Evolutionary conservation across 805 yeast species (phyloP).

Genomic region (Tetrapisispora phaffii): DNA sequence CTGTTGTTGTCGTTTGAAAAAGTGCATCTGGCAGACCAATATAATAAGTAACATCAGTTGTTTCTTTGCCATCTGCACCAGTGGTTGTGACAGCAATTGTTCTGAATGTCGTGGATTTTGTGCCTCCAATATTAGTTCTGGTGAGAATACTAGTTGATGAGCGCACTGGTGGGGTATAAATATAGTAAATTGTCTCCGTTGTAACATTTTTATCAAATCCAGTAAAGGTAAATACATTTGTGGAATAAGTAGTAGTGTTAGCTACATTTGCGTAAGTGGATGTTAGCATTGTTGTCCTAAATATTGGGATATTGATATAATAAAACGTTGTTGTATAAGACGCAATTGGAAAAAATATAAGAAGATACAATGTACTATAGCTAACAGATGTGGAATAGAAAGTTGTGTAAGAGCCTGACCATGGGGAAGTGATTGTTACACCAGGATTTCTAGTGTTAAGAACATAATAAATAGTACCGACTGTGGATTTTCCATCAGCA

Average conservation of each 20-base stretch:
- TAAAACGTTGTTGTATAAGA: neutral
- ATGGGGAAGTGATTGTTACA: conserved; percentile 1
- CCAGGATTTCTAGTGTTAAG: neutral
- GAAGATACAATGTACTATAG: neutral
- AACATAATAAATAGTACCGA: neutral
- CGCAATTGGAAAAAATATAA: neutral
- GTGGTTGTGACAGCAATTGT: neutral
- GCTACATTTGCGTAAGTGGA: conserved; percentile 1
- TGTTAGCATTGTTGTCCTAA: neutral
- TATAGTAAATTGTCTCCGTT: conserved; percentile 7
- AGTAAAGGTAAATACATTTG: conserved; percentile 5
- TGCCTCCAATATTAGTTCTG: neutral
- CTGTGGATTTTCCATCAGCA: neutral
- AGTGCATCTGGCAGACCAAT: neutral
- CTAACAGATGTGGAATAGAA: neutral
- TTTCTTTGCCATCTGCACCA: neutral
- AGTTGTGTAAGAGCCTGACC: conserved; percentile 4
- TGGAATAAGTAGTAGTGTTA: conserved; percentile 4
- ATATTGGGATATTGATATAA: neutral
- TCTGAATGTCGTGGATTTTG: neutral
- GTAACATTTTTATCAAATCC: conserved; percentile 7
- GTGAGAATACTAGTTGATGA: neutral
- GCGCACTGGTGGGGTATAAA: conserved; percentile 6
- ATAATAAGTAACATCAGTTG: neutral
- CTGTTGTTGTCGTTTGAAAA: neutral